These are phyloP conservation scores for Mucor saturninus DNA, from an alignment of 371 early-diverging fungal genomes.

Conservation along the genomic window DNA sequence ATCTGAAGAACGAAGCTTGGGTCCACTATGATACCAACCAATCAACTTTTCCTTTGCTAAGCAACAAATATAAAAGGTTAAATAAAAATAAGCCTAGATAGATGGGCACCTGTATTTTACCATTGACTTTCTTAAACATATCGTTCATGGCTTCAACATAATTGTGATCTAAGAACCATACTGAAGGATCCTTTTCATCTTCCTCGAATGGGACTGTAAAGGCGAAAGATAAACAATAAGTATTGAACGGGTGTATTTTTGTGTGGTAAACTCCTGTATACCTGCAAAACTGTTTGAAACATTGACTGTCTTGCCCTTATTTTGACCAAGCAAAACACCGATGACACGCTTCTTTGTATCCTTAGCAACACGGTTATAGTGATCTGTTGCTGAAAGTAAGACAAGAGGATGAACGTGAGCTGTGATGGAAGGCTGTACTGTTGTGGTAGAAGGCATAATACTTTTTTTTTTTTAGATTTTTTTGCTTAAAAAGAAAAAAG, in stretches of 20 bases:
- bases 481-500: slow-evolving; percentile 3
- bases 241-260: neutral
- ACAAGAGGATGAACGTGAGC: slow-evolving; percentile 99
- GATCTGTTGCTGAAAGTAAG: slow-evolving; percentile 98
- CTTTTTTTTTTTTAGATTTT: neutral
- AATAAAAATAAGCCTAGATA: neutral
- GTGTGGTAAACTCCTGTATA: slow-evolving; percentile 35
- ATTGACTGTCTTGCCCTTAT: slow-evolving; percentile 87
- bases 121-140: slow-evolving; percentile 99
- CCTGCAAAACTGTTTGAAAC: slow-evolving; percentile 99
- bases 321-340: slow-evolving; percentile 99
- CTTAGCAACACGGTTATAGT: slow-evolving; percentile 97
- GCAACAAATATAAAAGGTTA: neutral
- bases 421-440: slow-evolving; percentile 44
- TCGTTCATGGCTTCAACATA: slow-evolving; percentile 99
- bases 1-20: slow-evolving; percentile 97
- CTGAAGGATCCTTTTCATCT: slow-evolving; percentile 96
- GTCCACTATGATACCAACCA: slow-evolving; percentile 99
- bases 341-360: slow-evolving; percentile 97
- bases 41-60: slow-evolving; percentile 96
- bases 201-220: slow-evolving; percentile 97
- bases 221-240: slow-evolving; percentile 4
- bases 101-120: slow-evolving; percentile 45
- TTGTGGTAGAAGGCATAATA: slow-evolving; percentile 48
- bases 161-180: slow-evolving; percentile 99